These are phyloP conservation scores for Apiospora arundinis DNA, from an alignment of 2,329 filamentous ascomycete genomes.

Conservation along the genomic window DNA sequence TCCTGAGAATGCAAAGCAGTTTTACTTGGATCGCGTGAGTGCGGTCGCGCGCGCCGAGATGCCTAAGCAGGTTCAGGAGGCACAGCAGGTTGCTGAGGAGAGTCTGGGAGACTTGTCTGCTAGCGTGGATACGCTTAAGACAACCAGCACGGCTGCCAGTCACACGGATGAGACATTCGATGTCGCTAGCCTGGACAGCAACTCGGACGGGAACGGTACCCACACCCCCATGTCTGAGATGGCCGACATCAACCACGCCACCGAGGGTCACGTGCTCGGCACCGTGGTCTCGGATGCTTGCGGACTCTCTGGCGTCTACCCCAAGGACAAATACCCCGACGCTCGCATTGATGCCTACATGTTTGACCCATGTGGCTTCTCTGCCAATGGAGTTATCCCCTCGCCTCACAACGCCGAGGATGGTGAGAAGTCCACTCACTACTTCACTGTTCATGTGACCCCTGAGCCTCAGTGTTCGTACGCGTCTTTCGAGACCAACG, in stretches of 20 bases:
- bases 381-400: slow-evolving; percentile 93
- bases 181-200: slow-evolving; percentile 76
- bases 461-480: slow-evolving; percentile 97
- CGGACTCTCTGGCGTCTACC: slow-evolving; percentile 88
- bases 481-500: slow-evolving; percentile 97
- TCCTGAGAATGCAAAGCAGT: slow-evolving; percentile 72
- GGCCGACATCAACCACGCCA: slow-evolving; percentile 76
- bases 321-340: slow-evolving; percentile 85
- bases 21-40: slow-evolving; percentile 77
- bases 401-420: slow-evolving; percentile 63
- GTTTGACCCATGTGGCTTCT: slow-evolving; percentile 96
- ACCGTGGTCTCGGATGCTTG: slow-evolving; percentile 90
- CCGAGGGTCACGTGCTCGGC: slow-evolving; percentile 91
- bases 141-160: slow-evolving; percentile 48
- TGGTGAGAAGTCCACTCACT: slow-evolving; percentile 70
- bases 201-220: slow-evolving; percentile 59
- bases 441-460: slow-evolving; percentile 98
- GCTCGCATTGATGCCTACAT: slow-evolving; percentile 94
- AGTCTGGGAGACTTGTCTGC: slow-evolving; percentile 66
- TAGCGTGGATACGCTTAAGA: slow-evolving; percentile 44
- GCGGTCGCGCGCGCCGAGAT: slow-evolving; percentile 85
- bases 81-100: slow-evolving; percentile 64
- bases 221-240: slow-evolving; percentile 63
- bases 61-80: slow-evolving; percentile 69
- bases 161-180: slow-evolving; percentile 69